A percentile compares a stretch with the other conserved stretches of the same genome.
These are phyloP conservation scores for Lodderomyces beijingensis DNA, from an alignment of 1,139 yeast species.

Conservation along the genomic window DNA sequence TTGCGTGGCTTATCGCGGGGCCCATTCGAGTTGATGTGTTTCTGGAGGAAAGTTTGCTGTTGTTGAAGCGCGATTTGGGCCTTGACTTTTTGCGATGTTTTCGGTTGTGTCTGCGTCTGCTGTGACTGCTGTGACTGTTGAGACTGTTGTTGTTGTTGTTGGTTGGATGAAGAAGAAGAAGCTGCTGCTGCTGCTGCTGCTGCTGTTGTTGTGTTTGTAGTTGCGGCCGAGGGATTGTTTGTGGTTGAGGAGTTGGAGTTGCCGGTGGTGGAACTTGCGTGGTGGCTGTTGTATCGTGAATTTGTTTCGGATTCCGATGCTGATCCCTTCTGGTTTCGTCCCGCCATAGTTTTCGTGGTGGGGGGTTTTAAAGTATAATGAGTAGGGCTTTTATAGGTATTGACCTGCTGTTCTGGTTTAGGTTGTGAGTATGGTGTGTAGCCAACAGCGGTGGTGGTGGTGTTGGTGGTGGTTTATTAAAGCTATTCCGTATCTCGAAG, in stretches of 20 bases:
- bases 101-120: slow-evolving; percentile 13
- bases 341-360: slow-evolving; percentile 6
- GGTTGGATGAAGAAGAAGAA: too few relatives aligned
- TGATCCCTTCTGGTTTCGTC: slow-evolving; percentile 25
- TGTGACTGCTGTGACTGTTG: slow-evolving; percentile 13
- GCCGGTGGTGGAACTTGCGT: background rate
- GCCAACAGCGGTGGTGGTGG: background rate
- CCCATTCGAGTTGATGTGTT: slow-evolving; percentile 61
- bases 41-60: slow-evolving; percentile 55
- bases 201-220: too few relatives aligned
- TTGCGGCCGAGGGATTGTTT: slow-evolving; percentile 1
- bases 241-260: background rate
- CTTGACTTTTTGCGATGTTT: slow-evolving; percentile 50
- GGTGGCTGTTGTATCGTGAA: slow-evolving; percentile 5
- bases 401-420: too few relatives aligned
- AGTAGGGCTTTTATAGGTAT: too few relatives aligned
- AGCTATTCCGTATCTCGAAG: too few relatives aligned
- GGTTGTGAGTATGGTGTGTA: too few relatives aligned
- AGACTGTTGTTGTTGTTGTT: background rate
- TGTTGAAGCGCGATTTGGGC: slow-evolving; percentile 55
- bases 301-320: slow-evolving; percentile 39
- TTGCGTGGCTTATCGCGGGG: slow-evolving; percentile 48
- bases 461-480: background rate
- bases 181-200: too few relatives aligned
- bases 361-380: too few relatives aligned